Percentiles rank a stretch among this genome's conserved stretches.
These are phyloP conservation scores for Hyaloperonospora arabidopsidis DNA, from an alignment of 352 stramenopile species.

Conservation along the genomic window DNA sequence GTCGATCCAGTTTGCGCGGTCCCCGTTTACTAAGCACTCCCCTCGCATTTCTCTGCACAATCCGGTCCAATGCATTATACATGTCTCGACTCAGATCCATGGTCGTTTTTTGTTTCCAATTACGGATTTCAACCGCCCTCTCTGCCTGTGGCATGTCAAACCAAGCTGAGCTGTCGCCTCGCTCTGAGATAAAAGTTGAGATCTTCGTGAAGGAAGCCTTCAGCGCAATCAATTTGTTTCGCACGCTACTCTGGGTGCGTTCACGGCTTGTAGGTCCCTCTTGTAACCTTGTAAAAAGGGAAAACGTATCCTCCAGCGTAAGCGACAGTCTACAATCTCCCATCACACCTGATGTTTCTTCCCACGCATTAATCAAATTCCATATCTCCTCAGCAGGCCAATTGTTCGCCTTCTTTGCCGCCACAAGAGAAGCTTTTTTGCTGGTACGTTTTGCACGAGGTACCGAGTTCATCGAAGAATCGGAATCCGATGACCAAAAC, in stretches of 20 bases:
- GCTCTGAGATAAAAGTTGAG: slow-evolving; percentile 21
- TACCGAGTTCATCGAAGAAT: slow-evolving; percentile 18
- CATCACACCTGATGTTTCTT: slow-evolving; percentile 13
- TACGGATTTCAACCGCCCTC: slow-evolving; percentile 21
- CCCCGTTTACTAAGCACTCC: slow-evolving; percentile 5
- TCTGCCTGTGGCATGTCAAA: slow-evolving; percentile 23
- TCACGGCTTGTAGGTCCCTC: slow-evolving; percentile 12
- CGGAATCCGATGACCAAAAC: slow-evolving; percentile 32
- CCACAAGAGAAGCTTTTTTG: slow-evolving; percentile 6
- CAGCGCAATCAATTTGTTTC: slow-evolving; percentile 39
- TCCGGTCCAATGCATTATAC: slow-evolving; percentile 22
- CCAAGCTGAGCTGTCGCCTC: slow-evolving; percentile 20
- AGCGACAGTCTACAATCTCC: slow-evolving; percentile 18
- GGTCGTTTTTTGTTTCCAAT: slow-evolving; percentile 29
- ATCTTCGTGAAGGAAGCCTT: slow-evolving; percentile 28
- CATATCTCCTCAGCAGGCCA: slow-evolving; percentile 28
- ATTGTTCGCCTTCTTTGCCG: slow-evolving; percentile 25
- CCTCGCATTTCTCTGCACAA: slow-evolving; percentile 17
- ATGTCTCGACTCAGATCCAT: slow-evolving; percentile 30
- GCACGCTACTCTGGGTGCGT: slow-evolving; percentile 27
- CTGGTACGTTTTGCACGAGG: slow-evolving; percentile 2
- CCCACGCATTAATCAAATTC: slow-evolving; percentile 28
- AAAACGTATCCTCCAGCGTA: slow-evolving; percentile 19
- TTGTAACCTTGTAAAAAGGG: slow-evolving; percentile 24
- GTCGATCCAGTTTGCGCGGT: slow-evolving; percentile 9